These are phyloP conservation scores for Sugiyamaella mastotermitis DNA, from an alignment of 805 yeast genomes.

Conservation along the genomic window DNA sequence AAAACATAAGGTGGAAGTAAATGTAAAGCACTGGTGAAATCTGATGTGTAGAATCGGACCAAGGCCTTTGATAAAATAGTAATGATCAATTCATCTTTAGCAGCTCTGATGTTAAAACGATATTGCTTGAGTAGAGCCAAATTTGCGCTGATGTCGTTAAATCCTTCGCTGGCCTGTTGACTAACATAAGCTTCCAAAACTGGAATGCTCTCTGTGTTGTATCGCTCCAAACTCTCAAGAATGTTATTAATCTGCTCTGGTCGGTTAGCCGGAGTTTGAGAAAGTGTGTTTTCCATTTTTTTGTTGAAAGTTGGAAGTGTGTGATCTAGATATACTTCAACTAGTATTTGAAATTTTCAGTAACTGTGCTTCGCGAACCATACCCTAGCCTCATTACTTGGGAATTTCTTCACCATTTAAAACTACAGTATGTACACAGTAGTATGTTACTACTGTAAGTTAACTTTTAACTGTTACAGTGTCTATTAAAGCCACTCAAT, in stretches of 20 bases:
- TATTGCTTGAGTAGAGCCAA: constrained; percentile 42
- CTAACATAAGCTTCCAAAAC: constrained; percentile 41
- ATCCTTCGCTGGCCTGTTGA: constrained; percentile 32
- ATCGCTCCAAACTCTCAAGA: constrained; percentile 39
- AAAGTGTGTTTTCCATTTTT: constrained; percentile 32
- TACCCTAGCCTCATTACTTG: no score
- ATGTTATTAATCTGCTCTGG: constrained; percentile 37
- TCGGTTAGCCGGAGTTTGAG: constrained; percentile 32
- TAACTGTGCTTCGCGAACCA: no score
- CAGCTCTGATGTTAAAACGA: constrained; percentile 32
- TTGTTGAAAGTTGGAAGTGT: no score
- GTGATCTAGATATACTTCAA: no score
- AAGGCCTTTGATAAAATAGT: constrained; percentile 38
- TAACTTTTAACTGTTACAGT: no score
- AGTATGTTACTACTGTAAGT: no score
- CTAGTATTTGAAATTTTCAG: no score
- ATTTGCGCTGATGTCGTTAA: constrained; percentile 38
- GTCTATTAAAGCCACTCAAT: no score
- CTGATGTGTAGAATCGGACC: constrained; percentile 36
- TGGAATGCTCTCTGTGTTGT: constrained; percentile 38
- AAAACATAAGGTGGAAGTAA: constrained; percentile 38
- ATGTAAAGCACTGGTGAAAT: constrained; percentile 40
- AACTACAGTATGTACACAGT: no score
- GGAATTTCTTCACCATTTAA: no score
- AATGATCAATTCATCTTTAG: constrained; percentile 35